A percentile compares a stretch with the other conserved stretches of the same genome.
phyloP scores from a whole-genome alignment of 176 grass and related monocot genomes.

The Cymbopogon citratus region DNA sequence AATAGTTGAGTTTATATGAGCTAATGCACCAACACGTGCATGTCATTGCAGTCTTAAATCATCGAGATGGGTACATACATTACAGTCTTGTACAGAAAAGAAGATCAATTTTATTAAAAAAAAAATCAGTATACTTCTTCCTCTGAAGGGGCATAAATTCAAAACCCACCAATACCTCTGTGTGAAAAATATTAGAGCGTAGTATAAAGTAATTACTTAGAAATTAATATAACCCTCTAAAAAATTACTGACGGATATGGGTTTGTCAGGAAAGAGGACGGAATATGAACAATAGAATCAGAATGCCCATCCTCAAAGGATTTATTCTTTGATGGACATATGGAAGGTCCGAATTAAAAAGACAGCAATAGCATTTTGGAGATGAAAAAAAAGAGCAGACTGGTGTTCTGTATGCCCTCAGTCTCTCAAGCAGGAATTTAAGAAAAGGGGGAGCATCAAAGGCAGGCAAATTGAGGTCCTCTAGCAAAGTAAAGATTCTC shows the following conservation, averaged over 20 bases:
- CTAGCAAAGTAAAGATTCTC: conserved; percentile 44
- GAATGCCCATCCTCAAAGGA: conserved; percentile 31
- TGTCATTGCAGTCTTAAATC: not conserved
- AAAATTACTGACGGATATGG: not conserved
- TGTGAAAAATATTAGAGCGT: not conserved
- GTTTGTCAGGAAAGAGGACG: not conserved
- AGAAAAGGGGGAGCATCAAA: conserved; percentile 42
- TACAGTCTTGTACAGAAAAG: not conserved
- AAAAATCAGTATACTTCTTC: not conserved
- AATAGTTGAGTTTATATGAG: not conserved
- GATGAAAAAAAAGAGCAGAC: not conserved
- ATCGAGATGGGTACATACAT: not conserved
- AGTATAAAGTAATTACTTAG: not conserved
- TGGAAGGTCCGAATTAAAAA: conserved; percentile 15
- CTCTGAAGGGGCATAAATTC: not conserved
- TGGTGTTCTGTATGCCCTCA: not conserved
- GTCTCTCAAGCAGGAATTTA: conserved; percentile 28
- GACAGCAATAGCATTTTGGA: not conserved
- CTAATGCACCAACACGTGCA: not conserved
- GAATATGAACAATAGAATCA: conserved; percentile 39
- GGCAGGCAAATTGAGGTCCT: conserved; percentile 30
- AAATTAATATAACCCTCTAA: not conserved
- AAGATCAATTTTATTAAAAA: not conserved
- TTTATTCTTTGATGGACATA: conserved; percentile 41
- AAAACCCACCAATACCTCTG: not conserved